Evolutionary conservation across 257 asterid genomes (phyloP), one percentile per base, ranked within the genome.

Genomic region (Haberlea rhodopensis): DNA sequence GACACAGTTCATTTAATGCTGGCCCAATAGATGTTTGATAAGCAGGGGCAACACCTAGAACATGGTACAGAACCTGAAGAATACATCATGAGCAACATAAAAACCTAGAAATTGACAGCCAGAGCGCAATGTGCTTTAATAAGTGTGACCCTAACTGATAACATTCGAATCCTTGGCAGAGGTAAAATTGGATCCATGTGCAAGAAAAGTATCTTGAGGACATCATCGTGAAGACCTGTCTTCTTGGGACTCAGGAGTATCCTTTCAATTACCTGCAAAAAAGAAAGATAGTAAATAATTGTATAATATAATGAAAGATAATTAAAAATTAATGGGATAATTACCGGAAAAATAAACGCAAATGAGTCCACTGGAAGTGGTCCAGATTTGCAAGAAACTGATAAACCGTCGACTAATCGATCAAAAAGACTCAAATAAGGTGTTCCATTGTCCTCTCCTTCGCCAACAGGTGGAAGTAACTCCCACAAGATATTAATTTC

Each of bases 361-460:
- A 92, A 92, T 10, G 99, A 82, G 73, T 92, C 99, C 43, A 92
- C 97, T 24, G 99, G 97, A 69, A 92, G 94, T 27, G 97, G 90
- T 51, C 96, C 99, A 77, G 94, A 78, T 84, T 83, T 92, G 85
- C 96, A 92, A 31, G 97, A 87, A 71, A 82, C 62, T 72, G 84
- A 81, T 72, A 92, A 78, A 68, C 96, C 99, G 65, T 80, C 76
- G 75, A 84, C 84, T 70, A 89, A 76, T 66, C 90, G 84, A 75
- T 87, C 99, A 81, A 87, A 89, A 57, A 89, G 91, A 75, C 95
- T 80, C 62, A 79, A 65, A 19, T 94, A 75, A 63, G 86, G 88
- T 59, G 80, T 76, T 68, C 76, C 94, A 73, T 70, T 82, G 57
- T 72, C 79, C 48, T 75, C 90, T 60, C 60, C 87, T 57, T 82